Evolutionary conservation across 345 rosid species (phyloP), one percentile per base, ranked within the genome.

Genomic region (Eucalyptus cladocalyx): DNA sequence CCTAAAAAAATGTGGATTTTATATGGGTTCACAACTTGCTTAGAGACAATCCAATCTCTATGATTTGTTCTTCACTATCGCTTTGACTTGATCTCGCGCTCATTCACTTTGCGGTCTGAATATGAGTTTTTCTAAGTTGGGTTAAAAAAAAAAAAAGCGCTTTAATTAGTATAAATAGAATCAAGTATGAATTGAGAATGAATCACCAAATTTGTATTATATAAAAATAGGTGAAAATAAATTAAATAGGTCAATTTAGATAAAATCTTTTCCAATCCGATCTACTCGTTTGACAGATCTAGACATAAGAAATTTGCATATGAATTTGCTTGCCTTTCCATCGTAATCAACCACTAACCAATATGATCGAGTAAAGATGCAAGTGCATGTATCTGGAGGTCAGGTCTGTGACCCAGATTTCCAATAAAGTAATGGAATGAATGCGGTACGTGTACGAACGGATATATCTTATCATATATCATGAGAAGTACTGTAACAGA

Each of bases 111-210:
- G 26, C 11, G 5, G 28, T 54, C 11, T 54, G 5, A 23, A 54
- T 54, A 54, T 8, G 28, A 54, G 8, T 54, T 21, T 54, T 54
- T 54, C 28, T 54, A 54, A 54, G 11, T 54, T 54, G 1, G 26
- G 60, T 8, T 54, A 54, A 54, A 54, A 21, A 54, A 54, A 21
- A 54, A 3, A 54, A 5, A 54, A 21, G 11, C 8, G 26, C 1
- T 54, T 54, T 54, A 54, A 54, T 19, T 54, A 54, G 21, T 19
- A 21, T 54, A 9, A 9, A 1, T 54, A 8, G 28, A 54, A 0
- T 21, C 0, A 0, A 9, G 26, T 18, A 53, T 54, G 11, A 21
- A 8, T 54, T 54, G 2, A 0, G 5, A 0, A 23, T 54, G 60
- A 54, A 2, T 54, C 60, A 9, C 60, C 11, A 54, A 23, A 54